Percentiles rank a stretch among this genome's conserved stretches.
Evolutionary conservation across 148 eudicot species (phyloP).

Genomic region (Spergularia marina): DNA sequence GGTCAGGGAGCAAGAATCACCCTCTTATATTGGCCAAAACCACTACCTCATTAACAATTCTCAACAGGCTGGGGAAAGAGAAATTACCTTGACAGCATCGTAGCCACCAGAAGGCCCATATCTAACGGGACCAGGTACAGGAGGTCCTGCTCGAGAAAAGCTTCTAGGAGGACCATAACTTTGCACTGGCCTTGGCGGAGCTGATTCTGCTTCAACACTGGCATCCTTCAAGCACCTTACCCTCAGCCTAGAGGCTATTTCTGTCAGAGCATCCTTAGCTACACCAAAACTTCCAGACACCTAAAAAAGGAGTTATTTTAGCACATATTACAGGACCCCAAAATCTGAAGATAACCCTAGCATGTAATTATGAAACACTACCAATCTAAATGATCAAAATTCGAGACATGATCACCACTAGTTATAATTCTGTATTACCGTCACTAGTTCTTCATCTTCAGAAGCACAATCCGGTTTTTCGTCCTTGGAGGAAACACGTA

Average conservation of each 20-base stretch:
- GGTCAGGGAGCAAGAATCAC: background rate
- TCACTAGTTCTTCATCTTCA: slow-evolving; percentile 82
- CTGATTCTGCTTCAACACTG: slow-evolving; percentile 39
- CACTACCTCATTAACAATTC: background rate
- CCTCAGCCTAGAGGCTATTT: slow-evolving; percentile 68
- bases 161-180: slow-evolving; percentile 43
- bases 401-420: slow-evolving; percentile 6
- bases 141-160: slow-evolving; percentile 38
- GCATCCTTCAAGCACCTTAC: slow-evolving; percentile 55
- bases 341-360: background rate
- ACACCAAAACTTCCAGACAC: slow-evolving; percentile 67
- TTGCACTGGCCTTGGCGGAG: slow-evolving; percentile 38
- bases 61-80: background rate
- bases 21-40: background rate
- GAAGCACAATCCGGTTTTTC: slow-evolving; percentile 72
- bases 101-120: slow-evolving; percentile 41
- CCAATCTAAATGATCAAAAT: background rate
- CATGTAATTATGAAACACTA: background rate
- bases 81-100: slow-evolving; percentile 42
- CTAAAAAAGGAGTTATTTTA: slow-evolving; percentile 26
- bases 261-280: slow-evolving; percentile 72
- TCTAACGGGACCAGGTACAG: slow-evolving; percentile 33
- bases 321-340: background rate
- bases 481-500: slow-evolving; percentile 68
- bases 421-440: slow-evolving; percentile 40